Evolutionary conservation across 2,329 filamentous ascomycete species (phyloP), one percentile per base, ranked within the genome.

Genomic region (Claviceps purpurea): DNA sequence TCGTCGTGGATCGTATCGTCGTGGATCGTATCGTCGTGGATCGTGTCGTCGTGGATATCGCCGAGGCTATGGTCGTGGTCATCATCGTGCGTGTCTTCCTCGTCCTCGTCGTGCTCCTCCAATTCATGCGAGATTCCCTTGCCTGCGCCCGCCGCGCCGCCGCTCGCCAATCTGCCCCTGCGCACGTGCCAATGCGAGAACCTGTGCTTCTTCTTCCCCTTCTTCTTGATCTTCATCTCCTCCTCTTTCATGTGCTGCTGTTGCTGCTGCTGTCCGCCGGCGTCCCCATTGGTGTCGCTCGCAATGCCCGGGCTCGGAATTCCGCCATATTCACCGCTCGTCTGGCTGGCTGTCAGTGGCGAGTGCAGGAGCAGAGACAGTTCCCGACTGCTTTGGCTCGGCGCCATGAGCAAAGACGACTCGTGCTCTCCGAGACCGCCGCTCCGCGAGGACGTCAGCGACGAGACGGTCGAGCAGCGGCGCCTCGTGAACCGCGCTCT

Each of bases 401-500:
- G 55, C 10, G 20, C 50, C 16, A 45, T 43, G 34, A 45, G 41
- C 54, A 42, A 59, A 54, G 47, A 57, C 53, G 42, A 52, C 14
- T 11, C 43, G n/a, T 14, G 43, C 45, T 56, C 62, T 57, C 57
- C 56, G 60, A 44, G 39, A 18, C 41, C 49, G 54, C 41, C 50
- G 54, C 50, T 52, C 51, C 57, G 65, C 50, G 65, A 65, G 50
- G 70, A 68, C 37, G 63, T 58, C 53, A 69, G 57, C 41, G 70
- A 67, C 46, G 64, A 63, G 34, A 65, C 58, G 38, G 64, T 62
- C 51, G 72, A 74, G 53, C 70, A 66, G 56, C 72, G 67, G 54
- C 63, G 59, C 44, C 71, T 64, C 51, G 69, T 64, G 55, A 76
- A 69, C 56, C 68, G 73, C 59, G 71, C 71, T 61, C 70, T 69